A percentile compares a stretch with the other conserved stretches of the same genome.
phyloP scores from a whole-genome alignment of 176 grass and related monocot species.

The Aegilops speltoides region DNA sequence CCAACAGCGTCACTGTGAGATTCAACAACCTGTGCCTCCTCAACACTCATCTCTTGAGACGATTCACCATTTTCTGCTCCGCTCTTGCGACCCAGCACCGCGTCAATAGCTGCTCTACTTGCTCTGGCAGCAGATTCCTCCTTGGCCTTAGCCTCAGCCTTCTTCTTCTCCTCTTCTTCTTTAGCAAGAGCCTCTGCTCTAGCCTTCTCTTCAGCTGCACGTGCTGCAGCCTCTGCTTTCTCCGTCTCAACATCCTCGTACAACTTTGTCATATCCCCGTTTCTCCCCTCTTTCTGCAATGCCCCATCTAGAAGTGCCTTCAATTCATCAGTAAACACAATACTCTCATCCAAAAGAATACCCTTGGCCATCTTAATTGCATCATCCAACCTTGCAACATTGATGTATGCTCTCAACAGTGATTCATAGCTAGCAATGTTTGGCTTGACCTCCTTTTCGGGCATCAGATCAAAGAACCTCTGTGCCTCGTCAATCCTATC shows the following conservation, averaged over 20 bases:
- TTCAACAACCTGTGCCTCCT: conserved; percentile 39
- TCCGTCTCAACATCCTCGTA: conserved; percentile 76
- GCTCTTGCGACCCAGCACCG: conserved; percentile 62
- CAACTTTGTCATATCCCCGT: conserved; percentile 55
- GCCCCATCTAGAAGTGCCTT: conserved; percentile 61
- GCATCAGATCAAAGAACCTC: conserved; percentile 65
- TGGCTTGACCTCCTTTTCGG: conserved; percentile 73
- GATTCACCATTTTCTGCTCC: conserved; percentile 43
- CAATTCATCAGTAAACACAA: conserved; percentile 56
- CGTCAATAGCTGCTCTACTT: conserved; percentile 72
- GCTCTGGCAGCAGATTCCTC: conserved; percentile 66
- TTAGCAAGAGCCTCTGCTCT: conserved; percentile 67
- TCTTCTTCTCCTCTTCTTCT: conserved; percentile 87
- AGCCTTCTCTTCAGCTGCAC: conserved; percentile 80
- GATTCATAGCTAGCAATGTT: conserved; percentile 74
- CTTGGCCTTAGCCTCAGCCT: conserved; percentile 70
- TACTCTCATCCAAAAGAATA: conserved; percentile 64
- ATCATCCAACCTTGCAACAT: conserved; percentile 54
- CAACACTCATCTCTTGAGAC: conserved; percentile 22
- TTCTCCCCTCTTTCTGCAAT: conserved; percentile 68
- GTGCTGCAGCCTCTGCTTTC: conserved; percentile 63
- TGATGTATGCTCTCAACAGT: conserved; percentile 65
- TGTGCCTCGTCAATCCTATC: conserved; percentile 59
- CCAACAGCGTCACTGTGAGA: conserved; percentile 16
- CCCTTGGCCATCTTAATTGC: conserved; percentile 61